phyloP scores from a whole-genome alignment of 2,329 filamentous ascomycete genomes.

The Aspergillus jensenii region DNA sequence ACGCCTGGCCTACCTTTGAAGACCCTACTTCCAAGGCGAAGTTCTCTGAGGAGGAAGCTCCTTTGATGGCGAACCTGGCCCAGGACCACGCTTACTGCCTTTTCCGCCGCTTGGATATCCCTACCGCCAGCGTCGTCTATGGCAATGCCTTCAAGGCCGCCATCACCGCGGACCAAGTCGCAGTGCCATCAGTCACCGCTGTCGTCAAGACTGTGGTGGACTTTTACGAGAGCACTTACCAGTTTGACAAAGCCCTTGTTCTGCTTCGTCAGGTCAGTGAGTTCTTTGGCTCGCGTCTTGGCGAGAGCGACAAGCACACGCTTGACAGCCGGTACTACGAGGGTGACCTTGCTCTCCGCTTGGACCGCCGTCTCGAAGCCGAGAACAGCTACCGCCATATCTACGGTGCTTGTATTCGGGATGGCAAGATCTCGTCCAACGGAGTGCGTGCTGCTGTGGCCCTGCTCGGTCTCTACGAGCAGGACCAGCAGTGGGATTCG shows the following conservation, averaged over 20 bases:
- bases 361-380: slow-evolving; percentile 34
- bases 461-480: slow-evolving; percentile 48
- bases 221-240: slow-evolving; percentile 39
- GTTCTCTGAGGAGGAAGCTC: slow-evolving; percentile 32
- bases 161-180: slow-evolving; percentile 30
- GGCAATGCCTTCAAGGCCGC: slow-evolving; percentile 36
- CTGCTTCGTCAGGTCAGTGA: slow-evolving; percentile 33
- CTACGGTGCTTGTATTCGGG: slow-evolving; percentile 35
- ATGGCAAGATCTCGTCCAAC: slow-evolving; percentile 34
- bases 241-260: slow-evolving; percentile 32
- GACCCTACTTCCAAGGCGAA: slow-evolving; percentile 28
- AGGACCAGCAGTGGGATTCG: slow-evolving; percentile 46
- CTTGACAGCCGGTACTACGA: slow-evolving; percentile 51
- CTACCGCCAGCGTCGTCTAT: slow-evolving; percentile 30
- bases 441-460: slow-evolving; percentile 49
- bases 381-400: slow-evolving; percentile 49
- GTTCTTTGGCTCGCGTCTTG: slow-evolving; percentile 31
- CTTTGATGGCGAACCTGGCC: slow-evolving; percentile 31
- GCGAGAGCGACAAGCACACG: slow-evolving; percentile 43
- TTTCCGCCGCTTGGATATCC: slow-evolving; percentile 33
- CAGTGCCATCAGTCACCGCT: slow-evolving; percentile 30
- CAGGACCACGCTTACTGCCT: slow-evolving; percentile 34
- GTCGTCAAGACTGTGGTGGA: slow-evolving; percentile 37
- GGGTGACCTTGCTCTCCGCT: slow-evolving; percentile 47
- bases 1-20: slow-evolving; percentile 33